Evolutionary conservation across 768 basidiomycete species (phyloP).

Genomic region (Neoboletus subvelutipes): DNA sequence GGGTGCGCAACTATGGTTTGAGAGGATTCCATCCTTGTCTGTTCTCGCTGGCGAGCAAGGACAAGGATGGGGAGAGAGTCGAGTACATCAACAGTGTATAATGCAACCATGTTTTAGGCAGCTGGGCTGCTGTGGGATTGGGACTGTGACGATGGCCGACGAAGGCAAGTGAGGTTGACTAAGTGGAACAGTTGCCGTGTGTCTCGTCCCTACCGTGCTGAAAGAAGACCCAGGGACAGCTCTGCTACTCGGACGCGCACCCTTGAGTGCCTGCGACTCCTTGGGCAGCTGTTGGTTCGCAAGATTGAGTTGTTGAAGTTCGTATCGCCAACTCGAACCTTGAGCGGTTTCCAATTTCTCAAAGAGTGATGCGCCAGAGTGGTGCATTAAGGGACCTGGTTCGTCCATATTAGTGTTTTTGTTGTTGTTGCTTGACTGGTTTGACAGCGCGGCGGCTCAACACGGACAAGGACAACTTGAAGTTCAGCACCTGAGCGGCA

Average conservation of each 20-base stretch:
- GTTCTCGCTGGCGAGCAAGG: no score
- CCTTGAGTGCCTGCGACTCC: conserved; percentile 42
- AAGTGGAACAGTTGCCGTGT: background rate
- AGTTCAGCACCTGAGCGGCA: no score
- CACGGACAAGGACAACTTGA: no score
- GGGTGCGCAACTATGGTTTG: no score
- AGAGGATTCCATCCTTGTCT: no score
- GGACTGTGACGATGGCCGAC: no score
- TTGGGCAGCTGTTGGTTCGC: conserved; percentile 64
- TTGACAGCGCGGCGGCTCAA: no score
- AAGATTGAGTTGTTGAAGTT: conserved; percentile 79
- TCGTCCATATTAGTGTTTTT: conserved; percentile 2
- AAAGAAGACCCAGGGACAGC: background rate
- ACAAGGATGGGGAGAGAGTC: no score
- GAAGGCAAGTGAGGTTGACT: background rate
- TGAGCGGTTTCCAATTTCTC: conserved; percentile 66
- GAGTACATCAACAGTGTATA: no score
- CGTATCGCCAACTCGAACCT: conserved; percentile 90
- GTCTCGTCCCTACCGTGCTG: background rate
- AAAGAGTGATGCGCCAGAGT: conserved; percentile 52
- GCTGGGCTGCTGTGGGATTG: no score
- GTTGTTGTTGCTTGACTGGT: no score
- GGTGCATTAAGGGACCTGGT: conserved; percentile 9
- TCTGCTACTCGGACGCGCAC: conserved; percentile 3
- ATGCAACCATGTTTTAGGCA: no score